Evolutionary conservation across 768 basidiomycete genomes (phyloP).

Genomic region (Leccinum rimulosum): DNA sequence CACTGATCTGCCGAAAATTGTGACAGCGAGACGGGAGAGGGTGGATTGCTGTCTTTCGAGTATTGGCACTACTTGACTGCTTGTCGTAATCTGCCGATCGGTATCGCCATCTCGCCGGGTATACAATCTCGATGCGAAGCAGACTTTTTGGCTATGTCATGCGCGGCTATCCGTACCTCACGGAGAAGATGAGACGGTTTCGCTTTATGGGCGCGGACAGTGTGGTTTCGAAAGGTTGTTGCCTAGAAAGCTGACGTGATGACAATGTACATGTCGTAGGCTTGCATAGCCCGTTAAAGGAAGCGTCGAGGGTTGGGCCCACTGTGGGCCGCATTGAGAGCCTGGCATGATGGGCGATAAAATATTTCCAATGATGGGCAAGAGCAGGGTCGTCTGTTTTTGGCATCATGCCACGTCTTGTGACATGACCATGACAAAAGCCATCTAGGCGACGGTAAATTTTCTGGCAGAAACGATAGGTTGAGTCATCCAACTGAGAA

Average conservation of each 20-base stretch:
- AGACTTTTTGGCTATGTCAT: conserved; percentile 10
- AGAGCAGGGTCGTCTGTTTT: not conserved
- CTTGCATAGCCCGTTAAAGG: not conserved
- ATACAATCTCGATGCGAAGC: conserved; percentile 1
- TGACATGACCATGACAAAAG: not conserved
- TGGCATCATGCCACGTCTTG: conserved; percentile 1
- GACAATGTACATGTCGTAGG: conserved; percentile 7
- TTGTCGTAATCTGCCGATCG: conserved; percentile 11
- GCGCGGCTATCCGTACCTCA: not conserved
- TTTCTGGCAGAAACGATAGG: not conserved
- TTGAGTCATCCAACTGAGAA: not conserved
- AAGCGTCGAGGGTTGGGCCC: not conserved
- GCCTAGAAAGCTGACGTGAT: not conserved
- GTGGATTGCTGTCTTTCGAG: not conserved
- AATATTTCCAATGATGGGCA: not conserved
- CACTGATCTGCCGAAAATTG: not conserved
- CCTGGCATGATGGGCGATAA: not conserved
- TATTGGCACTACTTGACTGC: not conserved
- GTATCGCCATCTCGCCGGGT: not conserved
- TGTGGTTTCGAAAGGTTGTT: not conserved
- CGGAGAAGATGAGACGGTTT: conserved; percentile 1
- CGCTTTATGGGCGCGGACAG: conserved; percentile 6
- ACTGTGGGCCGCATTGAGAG: not conserved
- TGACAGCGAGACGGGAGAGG: not conserved
- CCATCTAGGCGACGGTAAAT: not conserved